Percentiles rank a stretch among this genome's conserved stretches.
Conservation (phyloP, 1,139 yeast genomes). For the Kurtzmaniella quercitrusa region DNA sequence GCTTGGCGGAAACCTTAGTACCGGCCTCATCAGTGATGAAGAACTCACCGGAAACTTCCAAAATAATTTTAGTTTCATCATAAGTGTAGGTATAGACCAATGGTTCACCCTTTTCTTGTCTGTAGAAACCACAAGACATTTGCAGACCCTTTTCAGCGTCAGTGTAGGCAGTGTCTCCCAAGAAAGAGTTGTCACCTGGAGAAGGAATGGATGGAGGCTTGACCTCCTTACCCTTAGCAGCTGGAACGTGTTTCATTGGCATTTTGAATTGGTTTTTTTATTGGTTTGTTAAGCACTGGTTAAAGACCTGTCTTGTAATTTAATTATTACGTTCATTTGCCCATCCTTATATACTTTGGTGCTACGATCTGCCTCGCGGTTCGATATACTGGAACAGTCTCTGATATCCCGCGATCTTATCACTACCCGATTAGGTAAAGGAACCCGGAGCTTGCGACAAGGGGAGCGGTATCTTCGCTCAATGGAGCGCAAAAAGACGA, state of each 20-base stretch:
- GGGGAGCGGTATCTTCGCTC: not conserved
- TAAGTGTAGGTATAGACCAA: slow-evolving; percentile 60
- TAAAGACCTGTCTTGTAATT: not conserved
- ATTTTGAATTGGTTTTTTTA: slow-evolving; percentile 25
- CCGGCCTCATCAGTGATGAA: slow-evolving; percentile 61
- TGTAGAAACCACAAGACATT: slow-evolving; percentile 63
- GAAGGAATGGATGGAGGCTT: slow-evolving; percentile 58
- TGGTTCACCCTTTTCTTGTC: slow-evolving; percentile 63
- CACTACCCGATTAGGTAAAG: slow-evolving; percentile 4
- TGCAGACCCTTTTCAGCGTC: slow-evolving; percentile 56
- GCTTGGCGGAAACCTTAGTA: slow-evolving; percentile 49
- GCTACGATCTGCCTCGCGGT: not conserved
- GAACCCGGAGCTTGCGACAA: not conserved
- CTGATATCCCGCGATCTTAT: slow-evolving; percentile 1
- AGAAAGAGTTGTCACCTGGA: slow-evolving; percentile 59
- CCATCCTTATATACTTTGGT: not conserved
- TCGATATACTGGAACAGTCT: not conserved
- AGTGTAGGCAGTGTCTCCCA: slow-evolving; percentile 60
- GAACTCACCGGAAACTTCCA: slow-evolving; percentile 64
- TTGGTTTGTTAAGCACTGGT: not conserved
- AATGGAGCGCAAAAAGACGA: not conserved
- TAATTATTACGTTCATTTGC: not conserved
- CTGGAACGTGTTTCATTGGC: slow-evolving; percentile 58
- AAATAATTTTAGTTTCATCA: slow-evolving; percentile 68
- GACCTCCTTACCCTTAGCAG: slow-evolving; percentile 49